Evolutionary conservation across 164 flowering plant genomes (phyloP).

Genomic region (Umbilicus rupestris): DNA sequence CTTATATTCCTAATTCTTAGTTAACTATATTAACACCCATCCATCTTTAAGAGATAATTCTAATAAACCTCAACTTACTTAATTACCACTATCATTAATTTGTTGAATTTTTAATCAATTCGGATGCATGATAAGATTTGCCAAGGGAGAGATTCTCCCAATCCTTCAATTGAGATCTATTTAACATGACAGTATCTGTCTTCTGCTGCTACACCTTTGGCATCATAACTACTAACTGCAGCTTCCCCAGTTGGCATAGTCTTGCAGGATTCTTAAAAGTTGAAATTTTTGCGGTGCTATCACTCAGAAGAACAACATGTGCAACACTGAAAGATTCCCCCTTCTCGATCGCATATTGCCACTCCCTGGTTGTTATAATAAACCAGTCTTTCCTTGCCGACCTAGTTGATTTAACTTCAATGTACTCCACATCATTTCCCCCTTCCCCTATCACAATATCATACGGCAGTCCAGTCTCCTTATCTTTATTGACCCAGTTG

Average conservation of each 20-base stretch:
- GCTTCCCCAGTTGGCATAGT: conserved; percentile 43
- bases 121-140: too few species aligned
- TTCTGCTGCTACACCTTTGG: conserved; percentile 21
- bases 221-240: conserved; percentile 57
- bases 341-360: conserved; percentile 71
- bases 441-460: conserved; percentile 44
- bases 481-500: conserved; percentile 67
- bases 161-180: too few species aligned
- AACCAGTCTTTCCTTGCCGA: conserved; percentile 76
- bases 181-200: too few species aligned
- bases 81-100: too few species aligned
- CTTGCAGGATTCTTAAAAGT: conserved; percentile 54
- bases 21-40: too few species aligned
- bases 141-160: too few species aligned
- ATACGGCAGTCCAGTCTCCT: conserved; percentile 76
- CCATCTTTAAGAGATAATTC: too few species aligned
- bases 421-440: conserved; percentile 33
- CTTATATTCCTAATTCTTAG: too few species aligned
- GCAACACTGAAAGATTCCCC: conserved; percentile 76
- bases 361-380: conserved; percentile 56
- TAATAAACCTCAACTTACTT: too few species aligned
- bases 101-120: too few species aligned
- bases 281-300: conserved; percentile 37
- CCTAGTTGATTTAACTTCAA: conserved; percentile 89
- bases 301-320: conserved; percentile 38